Conservation (phyloP, 2,329 filamentous ascomycete species). For the Sphaerulina musiva region DNA sequence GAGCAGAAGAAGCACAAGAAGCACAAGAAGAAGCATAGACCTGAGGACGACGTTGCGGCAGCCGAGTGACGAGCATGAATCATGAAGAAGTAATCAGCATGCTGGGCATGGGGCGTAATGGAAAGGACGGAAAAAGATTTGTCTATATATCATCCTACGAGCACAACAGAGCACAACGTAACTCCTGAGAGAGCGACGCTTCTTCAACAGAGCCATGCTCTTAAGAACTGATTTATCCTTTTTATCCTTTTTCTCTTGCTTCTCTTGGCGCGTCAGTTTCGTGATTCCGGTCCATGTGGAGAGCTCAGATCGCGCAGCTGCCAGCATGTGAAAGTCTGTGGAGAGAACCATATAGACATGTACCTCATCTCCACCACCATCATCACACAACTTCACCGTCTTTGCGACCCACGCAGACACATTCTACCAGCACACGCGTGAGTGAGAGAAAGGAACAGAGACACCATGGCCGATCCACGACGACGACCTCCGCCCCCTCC, state of each 20-base stretch:
- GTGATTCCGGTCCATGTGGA: background rate
- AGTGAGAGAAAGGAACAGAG: background rate
- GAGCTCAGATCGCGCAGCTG: background rate
- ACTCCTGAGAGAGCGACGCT: slow-evolving; percentile 3
- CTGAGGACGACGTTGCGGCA: background rate
- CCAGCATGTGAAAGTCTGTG: background rate
- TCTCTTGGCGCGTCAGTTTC: background rate
- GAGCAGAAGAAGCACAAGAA: background rate
- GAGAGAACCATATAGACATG: background rate
- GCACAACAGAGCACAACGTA: slow-evolving; percentile 1
- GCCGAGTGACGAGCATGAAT: background rate
- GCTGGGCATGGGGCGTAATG: background rate
- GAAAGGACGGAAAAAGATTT: background rate
- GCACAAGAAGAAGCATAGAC: slow-evolving; percentile 16
- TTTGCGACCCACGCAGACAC: too few species aligned
- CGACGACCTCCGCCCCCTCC: slow-evolving; percentile 20
- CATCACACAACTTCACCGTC: background rate
- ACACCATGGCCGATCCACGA: slow-evolving; percentile 42
- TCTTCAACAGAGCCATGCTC: slow-evolving; percentile 12
- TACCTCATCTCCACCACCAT: too few species aligned
- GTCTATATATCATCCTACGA: slow-evolving; percentile 1
- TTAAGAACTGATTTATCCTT: background rate
- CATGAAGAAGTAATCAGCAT: background rate
- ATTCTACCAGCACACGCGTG: too few species aligned
- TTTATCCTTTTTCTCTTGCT: background rate